phyloP scores from a whole-genome alignment of 345 rosid species.

The Mallotus nudiflorus region DNA sequence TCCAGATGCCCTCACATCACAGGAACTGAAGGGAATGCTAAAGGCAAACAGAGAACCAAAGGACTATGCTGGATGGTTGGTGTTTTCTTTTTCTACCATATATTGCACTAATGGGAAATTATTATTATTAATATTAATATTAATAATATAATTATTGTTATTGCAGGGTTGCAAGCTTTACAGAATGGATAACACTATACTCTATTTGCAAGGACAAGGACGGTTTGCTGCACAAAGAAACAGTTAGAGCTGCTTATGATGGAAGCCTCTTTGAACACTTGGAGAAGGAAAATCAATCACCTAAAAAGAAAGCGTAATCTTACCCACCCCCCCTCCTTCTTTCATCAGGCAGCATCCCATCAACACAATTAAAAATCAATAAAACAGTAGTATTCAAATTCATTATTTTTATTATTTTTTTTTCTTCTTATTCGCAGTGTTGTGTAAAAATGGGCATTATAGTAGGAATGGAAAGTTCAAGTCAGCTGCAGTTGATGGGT shows the following conservation, averaged over 20 bases:
- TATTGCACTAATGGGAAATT: no score
- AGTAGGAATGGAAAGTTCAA: not conserved
- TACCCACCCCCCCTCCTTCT: no score
- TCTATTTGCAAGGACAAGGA: conserved; percentile 61
- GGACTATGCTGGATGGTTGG: conserved; percentile 57
- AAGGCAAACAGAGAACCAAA: conserved; percentile 56
- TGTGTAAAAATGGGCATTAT: not conserved
- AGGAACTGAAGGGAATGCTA: conserved; percentile 50
- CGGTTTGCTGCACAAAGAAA: conserved; percentile 68
- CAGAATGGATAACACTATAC: conserved; percentile 75
- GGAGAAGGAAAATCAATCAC: conserved; percentile 52
- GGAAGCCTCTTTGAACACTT: conserved; percentile 69
- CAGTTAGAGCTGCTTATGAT: conserved; percentile 64
- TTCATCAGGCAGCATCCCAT: no score
- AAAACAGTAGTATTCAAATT: no score
- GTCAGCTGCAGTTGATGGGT: no score
- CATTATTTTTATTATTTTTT: not conserved
- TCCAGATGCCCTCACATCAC: conserved; percentile 45
- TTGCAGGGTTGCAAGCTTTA: conserved; percentile 53
- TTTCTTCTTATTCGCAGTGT: not conserved
- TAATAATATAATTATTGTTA: no score
- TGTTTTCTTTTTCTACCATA: no score
- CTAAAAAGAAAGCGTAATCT: conserved; percentile 52
- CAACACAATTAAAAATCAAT: no score
- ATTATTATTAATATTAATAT: no score